phyloP scores from a whole-genome alignment of 106 monocot genomes.

The Gastrodia elata region DNA sequence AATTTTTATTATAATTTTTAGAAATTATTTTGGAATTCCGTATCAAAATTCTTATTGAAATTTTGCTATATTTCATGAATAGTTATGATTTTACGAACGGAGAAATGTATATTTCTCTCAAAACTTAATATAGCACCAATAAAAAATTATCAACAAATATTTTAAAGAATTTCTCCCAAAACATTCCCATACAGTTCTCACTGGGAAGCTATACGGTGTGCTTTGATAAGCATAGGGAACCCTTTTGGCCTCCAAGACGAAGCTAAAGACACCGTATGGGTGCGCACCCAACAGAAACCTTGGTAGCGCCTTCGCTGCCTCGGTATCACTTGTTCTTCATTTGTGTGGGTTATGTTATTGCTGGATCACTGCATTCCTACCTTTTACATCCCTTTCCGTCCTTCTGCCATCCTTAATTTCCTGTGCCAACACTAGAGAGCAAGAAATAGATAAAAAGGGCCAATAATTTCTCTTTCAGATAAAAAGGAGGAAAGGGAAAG shows the following conservation, averaged over 20 bases:
- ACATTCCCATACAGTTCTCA: too few relatives aligned
- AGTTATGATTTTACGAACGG: too few relatives aligned
- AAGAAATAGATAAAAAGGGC: neutral
- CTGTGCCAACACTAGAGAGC: neutral
- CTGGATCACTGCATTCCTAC: slow-evolving; percentile 4
- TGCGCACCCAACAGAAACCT: neutral
- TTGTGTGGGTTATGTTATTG: neutral
- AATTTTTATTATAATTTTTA: too few relatives aligned
- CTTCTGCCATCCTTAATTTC: neutral
- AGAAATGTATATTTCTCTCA: too few relatives aligned
- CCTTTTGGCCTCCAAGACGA: neutral
- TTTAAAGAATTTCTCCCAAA: too few relatives aligned
- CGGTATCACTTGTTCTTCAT: neutral
- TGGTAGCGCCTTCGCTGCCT: slow-evolving; percentile 5
- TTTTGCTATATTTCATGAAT: too few relatives aligned
- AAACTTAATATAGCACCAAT: too few relatives aligned
- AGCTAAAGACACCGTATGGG: neutral
- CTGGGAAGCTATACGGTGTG: too few relatives aligned
- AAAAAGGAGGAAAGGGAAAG: neutral
- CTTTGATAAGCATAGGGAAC: too few relatives aligned
- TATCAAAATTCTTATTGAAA: too few relatives aligned
- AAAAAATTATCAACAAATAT: too few relatives aligned
- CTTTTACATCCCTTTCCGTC: neutral
- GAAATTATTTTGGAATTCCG: too few relatives aligned
- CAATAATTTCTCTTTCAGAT: neutral